Base-by-base conservation (phyloP, 2,329 filamentous ascomycete species). In the Aspergillus eucalypticola region DNA sequence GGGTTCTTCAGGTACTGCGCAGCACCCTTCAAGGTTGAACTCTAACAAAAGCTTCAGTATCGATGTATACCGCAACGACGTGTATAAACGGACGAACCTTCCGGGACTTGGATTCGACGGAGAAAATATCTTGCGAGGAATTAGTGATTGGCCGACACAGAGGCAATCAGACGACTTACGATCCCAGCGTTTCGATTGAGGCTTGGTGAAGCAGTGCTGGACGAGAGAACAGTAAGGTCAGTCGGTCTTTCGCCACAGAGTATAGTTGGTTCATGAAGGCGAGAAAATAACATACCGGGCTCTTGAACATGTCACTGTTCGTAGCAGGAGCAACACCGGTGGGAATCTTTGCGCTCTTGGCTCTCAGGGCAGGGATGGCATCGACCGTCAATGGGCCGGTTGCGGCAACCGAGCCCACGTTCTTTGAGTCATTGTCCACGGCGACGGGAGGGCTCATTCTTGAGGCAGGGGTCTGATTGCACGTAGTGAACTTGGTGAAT, bases 231-330 rank as follows among this genome's bases (percentile, higher is more conserved):
- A 19, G 49, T 27, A 19, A 19, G 42, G 35, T 63, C 63, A 53
- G 69, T 27, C 10, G 32, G 11, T 35, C 50, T 8, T 57, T 25
- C 19, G 67, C 49, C 68, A 66, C 50, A 58, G 54, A 46, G 57
- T 39, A n/a, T n/a, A 29, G 32, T 10, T 6, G 3, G 0, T 29
- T 27, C 6, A 2, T 11, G 8, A 10, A 7, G 8, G n/a, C 39
- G 21, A 42, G 5, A n/a, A 27, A 25, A 8, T n/a, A 46, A 71
- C 84, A 69, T 76, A 90, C 88, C 57, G 86, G 83, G 55, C 87
- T 87, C 78, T 95, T 95, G 78, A 96, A 97, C 81, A 90, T 87
- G 69, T 93, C 89, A 75, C 90, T 91, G 75, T 89, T 88, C 2
- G 90, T 88, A 54, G 85, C 83, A 8, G 92, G 90, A 32, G 93